Evolutionary conservation across 129 eudicot species (phyloP).

Genomic region (Ambrosia trifida): DNA sequence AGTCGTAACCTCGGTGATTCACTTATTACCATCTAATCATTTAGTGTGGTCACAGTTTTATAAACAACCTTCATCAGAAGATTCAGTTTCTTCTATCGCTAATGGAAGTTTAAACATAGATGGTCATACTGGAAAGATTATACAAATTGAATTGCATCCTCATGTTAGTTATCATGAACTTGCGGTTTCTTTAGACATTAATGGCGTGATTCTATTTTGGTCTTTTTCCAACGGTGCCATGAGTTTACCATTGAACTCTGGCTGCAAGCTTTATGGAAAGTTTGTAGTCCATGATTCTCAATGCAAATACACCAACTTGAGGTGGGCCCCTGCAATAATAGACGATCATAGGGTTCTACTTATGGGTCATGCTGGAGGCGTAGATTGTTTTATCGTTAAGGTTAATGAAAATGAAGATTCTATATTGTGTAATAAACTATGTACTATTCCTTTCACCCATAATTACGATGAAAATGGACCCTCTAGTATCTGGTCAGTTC

Average conservation of each 20-base stretch:
- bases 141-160: constrained; percentile 77
- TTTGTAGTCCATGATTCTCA: constrained; percentile 36
- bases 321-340: constrained; percentile 63
- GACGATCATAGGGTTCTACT: constrained; percentile 55
- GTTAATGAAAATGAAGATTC: constrained; percentile 36
- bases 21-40: constrained; percentile 50
- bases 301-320: constrained; percentile 56
- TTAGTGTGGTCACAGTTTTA: constrained; percentile 61
- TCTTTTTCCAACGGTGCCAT: constrained; percentile 54
- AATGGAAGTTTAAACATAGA: constrained; percentile 49
- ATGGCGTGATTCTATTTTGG: constrained; percentile 81
- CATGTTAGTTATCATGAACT: constrained; percentile 42
- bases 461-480: constrained; percentile 38
- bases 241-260: constrained; percentile 51
- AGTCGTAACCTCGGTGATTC: constrained; percentile 57
- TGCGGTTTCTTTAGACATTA: constrained; percentile 70
- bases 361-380: constrained; percentile 63
- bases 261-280: constrained; percentile 61
- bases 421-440: constrained; percentile 50
- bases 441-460: constrained; percentile 58
- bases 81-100: constrained; percentile 35
- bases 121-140: constrained; percentile 70
- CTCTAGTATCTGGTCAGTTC: constrained; percentile 52
- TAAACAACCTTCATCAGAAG: constrained; percentile 38
- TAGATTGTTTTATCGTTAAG: constrained; percentile 59